Conservation (phyloP, 176 grass and related monocot species). For the Aegilops longissima region DNA sequence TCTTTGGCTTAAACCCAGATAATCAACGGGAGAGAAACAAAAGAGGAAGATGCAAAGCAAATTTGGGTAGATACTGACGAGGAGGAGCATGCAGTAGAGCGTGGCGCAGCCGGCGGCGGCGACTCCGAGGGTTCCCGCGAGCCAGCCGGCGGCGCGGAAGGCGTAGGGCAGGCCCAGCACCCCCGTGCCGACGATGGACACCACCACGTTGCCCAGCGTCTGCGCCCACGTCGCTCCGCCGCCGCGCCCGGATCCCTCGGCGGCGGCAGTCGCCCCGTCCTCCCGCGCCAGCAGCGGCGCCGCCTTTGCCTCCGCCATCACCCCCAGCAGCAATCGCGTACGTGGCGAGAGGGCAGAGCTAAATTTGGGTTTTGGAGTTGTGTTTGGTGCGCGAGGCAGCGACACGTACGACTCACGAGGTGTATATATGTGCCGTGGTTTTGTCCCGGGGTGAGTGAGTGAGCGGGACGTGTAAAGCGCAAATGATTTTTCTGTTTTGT, state of each 20-base stretch:
- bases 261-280: background rate
- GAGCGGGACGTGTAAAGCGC: no score
- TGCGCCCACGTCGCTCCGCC: slow-evolving; percentile 51
- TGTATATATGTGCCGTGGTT: background rate
- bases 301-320: slow-evolving; percentile 21
- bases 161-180: slow-evolving; percentile 90
- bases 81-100: slow-evolving; percentile 92
- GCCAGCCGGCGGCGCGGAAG: slow-evolving; percentile 76
- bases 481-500: no score
- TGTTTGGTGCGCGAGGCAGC: background rate
- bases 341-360: background rate
- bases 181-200: slow-evolving; percentile 90
- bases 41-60: background rate
- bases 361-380: background rate
- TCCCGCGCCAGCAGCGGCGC: slow-evolving; percentile 35
- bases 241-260: background rate
- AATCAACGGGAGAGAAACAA: background rate
- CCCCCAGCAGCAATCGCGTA: background rate
- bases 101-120: slow-evolving; percentile 52
- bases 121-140: slow-evolving; percentile 67
- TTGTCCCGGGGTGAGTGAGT: background rate
- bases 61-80: slow-evolving; percentile 44
- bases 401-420: background rate
- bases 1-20: background rate
- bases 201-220: slow-evolving; percentile 87